These are phyloP conservation scores for Fusarium stilboides DNA, from an alignment of 2,329 filamentous ascomycete species.

Conservation along the genomic window DNA sequence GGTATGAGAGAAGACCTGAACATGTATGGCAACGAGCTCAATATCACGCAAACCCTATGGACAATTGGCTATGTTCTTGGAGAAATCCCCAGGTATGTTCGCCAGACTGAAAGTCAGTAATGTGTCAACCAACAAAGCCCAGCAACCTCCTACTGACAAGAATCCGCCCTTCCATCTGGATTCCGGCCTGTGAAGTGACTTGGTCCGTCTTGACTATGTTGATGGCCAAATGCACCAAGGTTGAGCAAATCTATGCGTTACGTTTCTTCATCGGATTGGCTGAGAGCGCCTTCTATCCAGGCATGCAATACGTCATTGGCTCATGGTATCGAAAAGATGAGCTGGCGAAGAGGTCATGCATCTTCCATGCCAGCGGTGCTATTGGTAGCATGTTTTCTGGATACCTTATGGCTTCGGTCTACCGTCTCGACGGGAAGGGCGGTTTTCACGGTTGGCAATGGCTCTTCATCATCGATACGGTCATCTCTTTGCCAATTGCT, in stretches of 20 bases:
- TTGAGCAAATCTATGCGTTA: constrained; percentile 56
- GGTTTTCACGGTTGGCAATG: constrained; percentile 65
- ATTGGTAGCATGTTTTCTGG: constrained; percentile 51
- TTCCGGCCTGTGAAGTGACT: constrained; percentile 55
- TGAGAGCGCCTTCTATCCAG: constrained; percentile 58
- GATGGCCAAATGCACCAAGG: constrained; percentile 47
- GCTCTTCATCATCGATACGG: constrained; percentile 56
- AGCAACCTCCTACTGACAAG: constrained; percentile 57
- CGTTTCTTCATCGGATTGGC: constrained; percentile 62
- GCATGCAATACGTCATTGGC: constrained; percentile 59
- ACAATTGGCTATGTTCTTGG: constrained; percentile 72
- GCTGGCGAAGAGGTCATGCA: constrained; percentile 59
- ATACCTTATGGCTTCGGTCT: constrained; percentile 58
- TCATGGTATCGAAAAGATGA: constrained; percentile 63
- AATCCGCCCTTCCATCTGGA: constrained; percentile 59
- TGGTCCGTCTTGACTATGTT: constrained; percentile 54
- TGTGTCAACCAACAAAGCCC: background rate
- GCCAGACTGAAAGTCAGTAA: accelerated
- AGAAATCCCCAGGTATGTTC: constrained; percentile 52
- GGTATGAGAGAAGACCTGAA: constrained; percentile 67
- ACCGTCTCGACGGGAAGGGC: constrained; percentile 57
- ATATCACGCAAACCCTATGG: constrained; percentile 68
- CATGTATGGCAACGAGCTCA: constrained; percentile 62
- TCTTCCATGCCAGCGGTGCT: constrained; percentile 57
- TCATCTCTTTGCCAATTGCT: constrained; percentile 55